Percentiles rank a stretch among this genome's conserved stretches.
These are phyloP conservation scores for Chrysoporthe cubensis DNA, from an alignment of 2,329 filamentous ascomycete species.

Conservation along the genomic window DNA sequence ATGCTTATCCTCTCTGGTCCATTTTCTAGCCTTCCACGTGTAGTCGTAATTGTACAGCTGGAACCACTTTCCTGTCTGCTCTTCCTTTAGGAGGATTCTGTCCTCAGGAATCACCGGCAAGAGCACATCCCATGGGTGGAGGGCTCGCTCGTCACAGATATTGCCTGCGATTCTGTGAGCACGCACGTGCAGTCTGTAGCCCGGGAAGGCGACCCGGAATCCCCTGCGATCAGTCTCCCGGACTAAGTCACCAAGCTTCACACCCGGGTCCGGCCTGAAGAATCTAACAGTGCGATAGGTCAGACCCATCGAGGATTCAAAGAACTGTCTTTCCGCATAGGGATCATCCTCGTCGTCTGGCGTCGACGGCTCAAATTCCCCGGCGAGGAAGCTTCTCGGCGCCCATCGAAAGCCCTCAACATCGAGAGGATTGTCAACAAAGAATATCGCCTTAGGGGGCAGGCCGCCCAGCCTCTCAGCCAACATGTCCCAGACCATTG, in stretches of 20 bases:
- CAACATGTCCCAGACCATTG: conserved; percentile 33
- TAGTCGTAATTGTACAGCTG: neutral
- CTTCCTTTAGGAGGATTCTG: neutral
- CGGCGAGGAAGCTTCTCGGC: conserved; percentile 31
- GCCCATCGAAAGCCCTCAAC: conserved; percentile 37
- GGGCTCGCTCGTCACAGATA: neutral
- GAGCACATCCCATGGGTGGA: neutral
- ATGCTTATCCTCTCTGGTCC: neutral
- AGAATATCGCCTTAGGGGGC: conserved; percentile 33
- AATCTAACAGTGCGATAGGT: neutral
- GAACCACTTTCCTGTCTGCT: neutral
- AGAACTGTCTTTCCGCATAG: neutral
- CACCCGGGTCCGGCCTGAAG: neutral
- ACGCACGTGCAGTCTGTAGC: neutral
- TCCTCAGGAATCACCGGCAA: neutral
- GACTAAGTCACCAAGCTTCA: neutral
- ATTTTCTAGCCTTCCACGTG: neutral
- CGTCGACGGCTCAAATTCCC: neutral
- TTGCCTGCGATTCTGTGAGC: neutral
- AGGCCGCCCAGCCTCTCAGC: conserved; percentile 29
- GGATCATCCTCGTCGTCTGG: neutral
- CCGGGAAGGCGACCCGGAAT: neutral
- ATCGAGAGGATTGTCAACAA: conserved; percentile 32
- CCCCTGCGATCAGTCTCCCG: neutral
- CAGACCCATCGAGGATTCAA: neutral